Evolutionary conservation across 2,329 filamentous ascomycete genomes (phyloP), one percentile per base, ranked within the genome.

Genomic region (Colletotrichum sp.): DNA sequence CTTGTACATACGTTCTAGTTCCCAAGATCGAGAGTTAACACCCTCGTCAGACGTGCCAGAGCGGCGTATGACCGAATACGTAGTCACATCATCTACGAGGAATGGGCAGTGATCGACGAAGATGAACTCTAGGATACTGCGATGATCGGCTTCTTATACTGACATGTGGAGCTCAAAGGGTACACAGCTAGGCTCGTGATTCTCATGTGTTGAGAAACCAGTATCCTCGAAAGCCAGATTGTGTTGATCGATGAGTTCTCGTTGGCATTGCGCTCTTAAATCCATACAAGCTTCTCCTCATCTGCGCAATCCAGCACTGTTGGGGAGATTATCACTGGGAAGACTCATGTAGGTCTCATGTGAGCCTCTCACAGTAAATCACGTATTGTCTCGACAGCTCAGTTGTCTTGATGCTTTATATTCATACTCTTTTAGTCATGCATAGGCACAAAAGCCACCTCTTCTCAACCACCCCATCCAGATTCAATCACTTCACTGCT

Each of bases 241-340:
- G 26, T 26, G 36, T 44, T 12, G 39, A 1, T 49, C 6, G 39
- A 49, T 21, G 18, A n/a, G 18, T 49, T n/a, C 6, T n/a, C 39
- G 0, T 21, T 49, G 39, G 18, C 39, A n/a, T n/a, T 44, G 18
- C 0, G 5, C 1, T 44, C 18, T n/a, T n/a, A n/a, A 0, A n/a
- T n/a, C 0, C 39, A 44, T n/a, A n/a, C 18, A 0, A 44, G 18
- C 0, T 0, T 44, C 18, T 44, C 5, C 0, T 18, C 36, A 49
- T 49, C 39, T 44, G 9, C 6, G 39, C 1, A 6, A 12, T n/a
- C 4, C 3, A n/a, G 39, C 18, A 49, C 18, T 49, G 3, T 49
- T n/a, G 39, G 39, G 39, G 5, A 49, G 39, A 44, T 0, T 0
- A n/a, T 44, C 36, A 2, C 8, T 9, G 16, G 36, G 36, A 10